A percentile compares a stretch with the other conserved stretches of the same genome.
Evolutionary conservation across 2,329 filamentous ascomycete genomes (phyloP).

Genomic region (Fusarium abutilonis): DNA sequence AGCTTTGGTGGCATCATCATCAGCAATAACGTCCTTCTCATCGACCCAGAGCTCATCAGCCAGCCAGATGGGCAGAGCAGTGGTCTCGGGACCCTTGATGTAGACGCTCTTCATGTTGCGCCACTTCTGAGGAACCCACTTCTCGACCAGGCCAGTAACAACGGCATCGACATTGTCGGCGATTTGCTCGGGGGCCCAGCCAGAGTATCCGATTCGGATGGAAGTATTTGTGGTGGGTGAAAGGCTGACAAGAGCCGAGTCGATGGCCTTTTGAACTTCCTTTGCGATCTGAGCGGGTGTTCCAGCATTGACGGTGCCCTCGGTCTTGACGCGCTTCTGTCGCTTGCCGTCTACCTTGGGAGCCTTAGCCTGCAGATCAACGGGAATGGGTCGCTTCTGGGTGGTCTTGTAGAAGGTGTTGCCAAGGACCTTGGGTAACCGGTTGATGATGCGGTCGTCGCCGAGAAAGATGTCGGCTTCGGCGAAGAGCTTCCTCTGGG

Average conservation of each 20-base stretch:
- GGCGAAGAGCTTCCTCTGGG: slow-evolving; percentile 79
- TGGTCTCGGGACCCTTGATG: slow-evolving; percentile 89
- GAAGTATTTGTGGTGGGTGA: slow-evolving; percentile 81
- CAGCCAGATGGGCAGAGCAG: slow-evolving; percentile 92
- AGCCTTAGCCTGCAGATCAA: slow-evolving; percentile 72
- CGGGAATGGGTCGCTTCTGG: slow-evolving; percentile 85
- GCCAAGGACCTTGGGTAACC: slow-evolving; percentile 80
- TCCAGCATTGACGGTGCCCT: slow-evolving; percentile 57
- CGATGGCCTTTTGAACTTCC: slow-evolving; percentile 82
- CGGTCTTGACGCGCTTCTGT: slow-evolving; percentile 62
- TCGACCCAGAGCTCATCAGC: slow-evolving; percentile 92
- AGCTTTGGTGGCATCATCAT: slow-evolving; percentile 62
- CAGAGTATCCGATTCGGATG: slow-evolving; percentile 79
- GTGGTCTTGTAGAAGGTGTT: slow-evolving; percentile 92
- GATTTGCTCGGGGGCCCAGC: slow-evolving; percentile 78
- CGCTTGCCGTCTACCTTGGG: slow-evolving; percentile 69
- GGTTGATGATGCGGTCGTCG: slow-evolving; percentile 83
- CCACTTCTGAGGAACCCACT: slow-evolving; percentile 87
- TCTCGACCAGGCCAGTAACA: slow-evolving; percentile 74
- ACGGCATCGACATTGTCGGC: slow-evolving; percentile 83
- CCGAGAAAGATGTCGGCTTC: slow-evolving; percentile 95
- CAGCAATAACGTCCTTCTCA: slow-evolving; percentile 75
- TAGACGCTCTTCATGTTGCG: slow-evolving; percentile 84
- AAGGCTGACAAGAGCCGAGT: slow-evolving; percentile 82
- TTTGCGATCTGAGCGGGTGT: slow-evolving; percentile 74